A percentile compares a stretch with the other conserved stretches of the same genome.
phyloP scores from a whole-genome alignment of 495 filamentous ascomycete species.

The Glonium stellatum region DNA sequence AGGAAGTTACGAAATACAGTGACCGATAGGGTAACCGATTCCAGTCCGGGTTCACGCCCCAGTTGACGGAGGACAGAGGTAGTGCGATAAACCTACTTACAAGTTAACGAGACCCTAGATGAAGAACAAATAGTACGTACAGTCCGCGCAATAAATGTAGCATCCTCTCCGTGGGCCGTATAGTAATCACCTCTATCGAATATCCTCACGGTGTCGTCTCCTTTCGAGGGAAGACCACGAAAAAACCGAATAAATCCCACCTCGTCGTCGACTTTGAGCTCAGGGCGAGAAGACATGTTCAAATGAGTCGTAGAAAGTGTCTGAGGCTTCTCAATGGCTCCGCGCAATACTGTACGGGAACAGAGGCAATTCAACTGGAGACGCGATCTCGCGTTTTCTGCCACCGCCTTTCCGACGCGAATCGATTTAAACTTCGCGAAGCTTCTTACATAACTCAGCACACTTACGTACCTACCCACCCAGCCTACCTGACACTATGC shows the following conservation, averaged over 20 bases:
- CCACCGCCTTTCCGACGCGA: constrained; percentile 18
- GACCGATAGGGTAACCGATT: constrained; percentile 87
- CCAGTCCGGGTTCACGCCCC: constrained; percentile 71
- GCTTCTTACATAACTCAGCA: too few species aligned
- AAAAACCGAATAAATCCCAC: constrained; percentile 92
- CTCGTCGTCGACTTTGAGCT: constrained; percentile 95
- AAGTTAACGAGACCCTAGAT: constrained; percentile 1
- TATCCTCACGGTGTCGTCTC: constrained; percentile 71
- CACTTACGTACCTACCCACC: too few species aligned
- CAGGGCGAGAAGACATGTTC: constrained; percentile 80
- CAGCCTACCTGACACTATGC: too few species aligned
- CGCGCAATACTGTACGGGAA: background rate
- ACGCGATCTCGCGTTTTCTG: constrained; percentile 25
- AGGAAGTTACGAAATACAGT: constrained; percentile 96
- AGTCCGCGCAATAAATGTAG: constrained; percentile 85
- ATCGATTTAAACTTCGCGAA: too few species aligned
- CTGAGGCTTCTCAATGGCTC: too few species aligned
- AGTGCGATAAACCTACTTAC: constrained; percentile 77
- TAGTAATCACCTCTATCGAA: constrained; percentile 96
- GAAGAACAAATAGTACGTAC: constrained; percentile 37
- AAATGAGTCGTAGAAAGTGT: too few species aligned
- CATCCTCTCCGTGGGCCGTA: constrained; percentile 86
- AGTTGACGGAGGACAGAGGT: constrained; percentile 90
- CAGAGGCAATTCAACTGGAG: background rate
- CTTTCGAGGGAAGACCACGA: constrained; percentile 62